Conservation (phyloP, 306 rosid genomes). For the Ormosia emarginata region DNA sequence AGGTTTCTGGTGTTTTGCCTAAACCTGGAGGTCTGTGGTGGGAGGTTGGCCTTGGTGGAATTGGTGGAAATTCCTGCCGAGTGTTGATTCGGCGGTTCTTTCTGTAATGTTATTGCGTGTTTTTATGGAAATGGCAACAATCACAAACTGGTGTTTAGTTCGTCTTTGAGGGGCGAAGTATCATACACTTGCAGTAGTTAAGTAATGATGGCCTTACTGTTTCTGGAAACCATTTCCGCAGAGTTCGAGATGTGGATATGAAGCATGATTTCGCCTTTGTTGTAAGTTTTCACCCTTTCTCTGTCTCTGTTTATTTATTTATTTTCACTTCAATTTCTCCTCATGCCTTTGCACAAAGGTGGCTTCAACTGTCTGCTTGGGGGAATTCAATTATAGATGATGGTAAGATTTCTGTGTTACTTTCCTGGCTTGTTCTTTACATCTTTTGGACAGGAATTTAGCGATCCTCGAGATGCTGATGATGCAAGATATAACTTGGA, state of each 20-base stretch:
- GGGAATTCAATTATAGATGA: conserved; percentile 1
- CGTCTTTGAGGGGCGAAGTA: conserved; percentile 69
- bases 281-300: conserved; percentile 43
- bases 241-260: conserved; percentile 84
- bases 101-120: conserved; percentile 72
- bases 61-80: conserved; percentile 66
- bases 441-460: conserved; percentile 56
- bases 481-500: conserved; percentile 68
- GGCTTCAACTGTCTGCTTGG: conserved; percentile 5
- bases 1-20: conserved; percentile 72
- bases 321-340: background rate
- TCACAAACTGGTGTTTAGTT: conserved; percentile 80
- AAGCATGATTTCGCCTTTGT: conserved; percentile 78
- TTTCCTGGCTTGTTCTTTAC: conserved; percentile 24
- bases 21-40: conserved; percentile 71
- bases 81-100: conserved; percentile 76
- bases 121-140: conserved; percentile 75
- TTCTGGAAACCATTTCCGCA: conserved; percentile 80
- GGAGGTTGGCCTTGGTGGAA: conserved; percentile 69
- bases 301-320: background rate
- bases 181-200: conserved; percentile 57
- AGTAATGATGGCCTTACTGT: conserved; percentile 78
- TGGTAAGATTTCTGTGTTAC: conserved; percentile 16
- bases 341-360: background rate
- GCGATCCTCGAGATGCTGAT: conserved; percentile 73